Conservation (phyloP, 371 early-diverging fungal species). For the Mortierella sp. region DNA sequence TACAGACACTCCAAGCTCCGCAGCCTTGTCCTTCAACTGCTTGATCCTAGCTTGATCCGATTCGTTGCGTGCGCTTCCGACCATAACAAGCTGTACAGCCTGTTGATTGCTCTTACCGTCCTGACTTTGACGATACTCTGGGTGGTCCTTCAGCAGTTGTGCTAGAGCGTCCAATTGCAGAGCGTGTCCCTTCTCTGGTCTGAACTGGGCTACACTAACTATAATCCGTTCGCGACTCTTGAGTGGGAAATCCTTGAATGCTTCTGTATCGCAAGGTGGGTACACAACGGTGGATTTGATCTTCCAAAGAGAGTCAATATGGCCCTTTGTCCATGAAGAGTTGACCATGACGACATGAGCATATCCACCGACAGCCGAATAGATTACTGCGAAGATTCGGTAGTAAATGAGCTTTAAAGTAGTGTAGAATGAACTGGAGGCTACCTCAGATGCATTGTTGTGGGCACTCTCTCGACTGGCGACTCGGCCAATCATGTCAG, state of each 20-base stretch:
- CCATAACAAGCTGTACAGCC: slow-evolving; percentile 66
- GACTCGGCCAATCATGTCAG: slow-evolving; percentile 94
- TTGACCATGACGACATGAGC: slow-evolving; percentile 89
- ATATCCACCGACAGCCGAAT: slow-evolving; percentile 84
- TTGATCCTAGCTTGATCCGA: slow-evolving; percentile 82
- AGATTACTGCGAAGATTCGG: slow-evolving; percentile 76
- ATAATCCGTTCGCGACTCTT: slow-evolving; percentile 67
- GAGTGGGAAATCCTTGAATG: slow-evolving; percentile 67
- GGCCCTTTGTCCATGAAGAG: slow-evolving; percentile 95
- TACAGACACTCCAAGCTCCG: slow-evolving; percentile 69
- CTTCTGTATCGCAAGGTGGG: slow-evolving; percentile 93
- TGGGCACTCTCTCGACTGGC: slow-evolving; percentile 72
- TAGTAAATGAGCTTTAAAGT: slow-evolving; percentile 85
- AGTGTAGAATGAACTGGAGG: slow-evolving; percentile 70
- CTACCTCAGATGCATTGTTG: slow-evolving; percentile 73
- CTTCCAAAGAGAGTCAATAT: slow-evolving; percentile 84
- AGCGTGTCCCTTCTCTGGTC: slow-evolving; percentile 95
- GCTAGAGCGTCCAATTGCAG: slow-evolving; percentile 86
- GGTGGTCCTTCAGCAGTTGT: slow-evolving; percentile 63
- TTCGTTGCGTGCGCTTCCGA: slow-evolving; percentile 88
- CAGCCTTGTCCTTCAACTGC: slow-evolving; percentile 64
- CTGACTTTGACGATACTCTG: slow-evolving; percentile 57
- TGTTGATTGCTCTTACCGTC: slow-evolving; percentile 23
- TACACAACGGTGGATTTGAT: slow-evolving; percentile 79
- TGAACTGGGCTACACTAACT: slow-evolving; percentile 94